Base-by-base conservation (phyloP, 2,329 filamentous ascomycete species). In the Acephala macrosclerotiorum region DNA sequence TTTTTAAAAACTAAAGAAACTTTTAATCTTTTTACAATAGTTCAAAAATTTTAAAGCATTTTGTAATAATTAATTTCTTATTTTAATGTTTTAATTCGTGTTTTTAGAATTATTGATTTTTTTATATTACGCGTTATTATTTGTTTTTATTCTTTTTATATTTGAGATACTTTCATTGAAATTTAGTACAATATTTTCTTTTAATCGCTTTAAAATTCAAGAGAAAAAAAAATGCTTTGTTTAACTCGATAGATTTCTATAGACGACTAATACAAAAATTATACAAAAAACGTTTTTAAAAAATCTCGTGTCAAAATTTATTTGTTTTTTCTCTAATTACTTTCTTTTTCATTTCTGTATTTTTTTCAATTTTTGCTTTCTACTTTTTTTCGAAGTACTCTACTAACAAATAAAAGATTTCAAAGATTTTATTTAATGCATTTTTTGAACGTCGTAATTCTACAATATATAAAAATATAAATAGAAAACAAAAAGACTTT, bases 191-290 rank as follows among this genome's bases (percentile, higher is more conserved):
- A 22, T n/a, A 51, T 51, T 51, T 51, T 9, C n/a, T 3, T 4
- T 51, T n/a, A 20, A 20, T 22, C 20, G n/a, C 5, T 22, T 26
- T 20, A 3, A 12, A 51, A n/a, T 12, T 9, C 18, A 6, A 22
- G 14, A 14, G 45, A n/a, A 40, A 40, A 2, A 40, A 16, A 11
- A 40, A 40, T 40, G n/a, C 3, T 4, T 51, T 51, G 5, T 51
- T 51, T 51, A n/a, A 51, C 45, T 3, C 2, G 45, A n/a, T 51
- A 22, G 11, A n/a, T 26, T 6, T 55, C 14, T 55, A 55, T 14
- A 7, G 49, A 2, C 49, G 11, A 55, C 49, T 55, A 29, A 55
- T 33, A 55, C 49, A 55, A 55, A 55, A 22, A 22, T 55, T 55
- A 55, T 18, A 4, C 4, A 3, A 45, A 55, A 55, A 9, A n/a